Conservation (phyloP, 73 alveolate genomes). For the Tetrahymena borealis region DNA sequence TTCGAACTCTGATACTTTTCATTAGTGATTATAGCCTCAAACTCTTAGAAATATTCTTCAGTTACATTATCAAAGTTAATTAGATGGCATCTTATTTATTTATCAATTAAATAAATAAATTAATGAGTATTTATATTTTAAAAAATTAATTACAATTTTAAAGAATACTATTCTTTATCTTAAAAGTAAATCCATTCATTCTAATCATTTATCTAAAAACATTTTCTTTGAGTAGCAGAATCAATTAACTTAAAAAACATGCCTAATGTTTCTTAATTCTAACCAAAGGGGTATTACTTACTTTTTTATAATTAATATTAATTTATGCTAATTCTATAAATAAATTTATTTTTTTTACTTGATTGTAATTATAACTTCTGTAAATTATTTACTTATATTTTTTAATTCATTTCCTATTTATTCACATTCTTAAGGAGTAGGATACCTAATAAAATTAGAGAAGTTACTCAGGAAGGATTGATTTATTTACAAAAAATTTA, state of each 20-base stretch:
- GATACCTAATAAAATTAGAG: not conserved
- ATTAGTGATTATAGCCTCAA: too few relatives aligned
- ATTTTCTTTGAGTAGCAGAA: not conserved
- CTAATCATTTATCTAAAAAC: not conserved
- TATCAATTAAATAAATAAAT: too few relatives aligned
- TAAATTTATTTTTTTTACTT: not conserved
- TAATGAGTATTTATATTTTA: not conserved
- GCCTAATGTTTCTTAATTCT: not conserved
- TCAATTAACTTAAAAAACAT: not conserved
- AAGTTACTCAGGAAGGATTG: not conserved
- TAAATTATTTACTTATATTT: not conserved
- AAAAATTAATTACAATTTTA: not conserved
- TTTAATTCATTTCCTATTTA: not conserved
- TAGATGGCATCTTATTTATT: too few relatives aligned
- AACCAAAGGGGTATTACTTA: not conserved
- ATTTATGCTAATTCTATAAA: not conserved
- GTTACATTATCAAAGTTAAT: too few relatives aligned
- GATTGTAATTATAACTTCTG: not conserved
- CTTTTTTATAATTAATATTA: not conserved
- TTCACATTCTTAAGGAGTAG: not conserved
- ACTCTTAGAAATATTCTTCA: too few relatives aligned
- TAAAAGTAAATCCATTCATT: not conserved
- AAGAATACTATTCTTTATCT: not conserved
- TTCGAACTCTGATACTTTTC: too few relatives aligned
- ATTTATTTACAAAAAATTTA: not conserved